phyloP scores from a whole-genome alignment of 2,329 filamentous ascomycete species.

The Rutstroemia sp. region DNA sequence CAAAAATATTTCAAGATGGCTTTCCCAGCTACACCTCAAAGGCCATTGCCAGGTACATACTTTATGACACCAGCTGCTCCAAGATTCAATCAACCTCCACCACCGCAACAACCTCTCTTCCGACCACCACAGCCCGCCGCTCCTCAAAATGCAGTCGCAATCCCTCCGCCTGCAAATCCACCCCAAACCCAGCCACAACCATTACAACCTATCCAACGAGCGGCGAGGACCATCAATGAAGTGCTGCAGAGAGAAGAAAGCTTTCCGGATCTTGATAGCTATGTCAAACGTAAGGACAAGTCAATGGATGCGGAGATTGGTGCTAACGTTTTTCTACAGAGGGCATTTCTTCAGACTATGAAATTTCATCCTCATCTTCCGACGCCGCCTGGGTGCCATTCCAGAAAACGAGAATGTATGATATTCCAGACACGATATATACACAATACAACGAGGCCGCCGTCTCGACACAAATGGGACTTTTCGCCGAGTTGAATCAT shows the following conservation, averaged over 20 bases:
- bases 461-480: slow-evolving; percentile 85
- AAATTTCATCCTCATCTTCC: slow-evolving; percentile 52
- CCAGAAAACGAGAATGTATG: slow-evolving; percentile 76
- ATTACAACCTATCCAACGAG: slow-evolving; percentile 69
- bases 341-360: slow-evolving; percentile 87
- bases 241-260: slow-evolving; percentile 67
- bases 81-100: slow-evolving; percentile 39
- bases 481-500: slow-evolving; percentile 91
- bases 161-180: slow-evolving; percentile 7
- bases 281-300: slow-evolving; percentile 68
- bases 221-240: slow-evolving; percentile 75
- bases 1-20: slow-evolving; percentile 15
- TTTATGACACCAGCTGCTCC: slow-evolving; percentile 63
- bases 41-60: slow-evolving; percentile 68
- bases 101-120: slow-evolving; percentile 42
- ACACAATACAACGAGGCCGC: slow-evolving; percentile 85
- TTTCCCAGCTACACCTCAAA: slow-evolving; percentile 50
- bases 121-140: slow-evolving; percentile 10
- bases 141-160: slow-evolving; percentile 16
- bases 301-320: slow-evolving; percentile 8
- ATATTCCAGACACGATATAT: slow-evolving; percentile 86
- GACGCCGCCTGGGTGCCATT: slow-evolving; percentile 79
- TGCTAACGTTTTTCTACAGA: slow-evolving; percentile 41
- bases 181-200: slow-evolving; percentile 27
- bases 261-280: slow-evolving; percentile 84